Evolutionary conservation across 768 basidiomycete genomes (phyloP), one percentile per base, ranked within the genome.

Genomic region (Leccinum fibrillosum): DNA sequence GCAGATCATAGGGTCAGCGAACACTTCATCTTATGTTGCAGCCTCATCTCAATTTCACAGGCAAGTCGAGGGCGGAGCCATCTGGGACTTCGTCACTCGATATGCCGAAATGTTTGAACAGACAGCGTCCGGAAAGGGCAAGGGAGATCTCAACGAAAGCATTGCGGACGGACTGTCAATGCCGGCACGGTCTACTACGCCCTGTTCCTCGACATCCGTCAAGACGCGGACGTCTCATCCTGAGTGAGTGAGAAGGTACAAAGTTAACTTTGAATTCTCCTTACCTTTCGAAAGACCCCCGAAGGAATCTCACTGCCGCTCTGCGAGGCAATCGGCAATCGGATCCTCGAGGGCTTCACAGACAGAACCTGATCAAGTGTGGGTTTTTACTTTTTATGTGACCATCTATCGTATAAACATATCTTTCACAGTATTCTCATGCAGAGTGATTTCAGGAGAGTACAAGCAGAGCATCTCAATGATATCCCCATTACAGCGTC

Each of bases 381-480:
- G 74, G 53, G 21, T 26, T 52, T 39, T 48, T 26, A 19, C 58
- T 45, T 49, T 10, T 37, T 48, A 13, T 44, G 26, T 19, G 23
- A 53, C 52, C 32, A 37, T 53, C 19, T 50, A 3, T 49, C 58
- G 62, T 28, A 61, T 17, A n/a, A n/a, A 39, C 26, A 32, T 35
- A 42, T 42, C 8, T 52, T 25, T 58, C 4, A 17, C 59, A 93
- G 91, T n/a, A 80, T 92, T 28, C 69, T 98, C 65, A 94, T 88
- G 12, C 80, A 82, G 39, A 87, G 85, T 21, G 97, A 98, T 66
- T 72, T 88, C 26, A 77, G 77, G 55, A 86, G 96, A 9, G 71
- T 98, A 30, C 75, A 83, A 52, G 86, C 87, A 0, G 85, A 96
- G 69, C 98, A 88, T 70, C 78, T 99, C 49, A 99, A 98, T 68